A percentile compares a stretch with the other conserved stretches of the same genome.
Conservation (phyloP, 1,284 basidiomycete genomes). For the Heimioporus punctisporus region DNA sequence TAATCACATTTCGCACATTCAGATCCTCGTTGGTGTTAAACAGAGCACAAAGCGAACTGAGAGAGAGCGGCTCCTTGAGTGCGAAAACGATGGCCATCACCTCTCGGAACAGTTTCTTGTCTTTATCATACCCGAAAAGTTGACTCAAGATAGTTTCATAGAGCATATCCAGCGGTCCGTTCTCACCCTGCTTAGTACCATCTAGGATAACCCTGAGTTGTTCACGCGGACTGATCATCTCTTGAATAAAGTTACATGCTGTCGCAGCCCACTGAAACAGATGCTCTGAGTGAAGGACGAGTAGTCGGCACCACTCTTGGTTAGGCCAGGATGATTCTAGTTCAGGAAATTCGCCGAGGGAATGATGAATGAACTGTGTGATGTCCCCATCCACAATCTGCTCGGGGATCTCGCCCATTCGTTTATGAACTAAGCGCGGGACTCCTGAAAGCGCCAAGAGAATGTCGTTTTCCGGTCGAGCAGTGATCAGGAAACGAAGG, state of each 20-base stretch:
- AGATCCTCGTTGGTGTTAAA: background rate
- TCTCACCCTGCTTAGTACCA: too few species aligned
- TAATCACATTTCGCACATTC: background rate
- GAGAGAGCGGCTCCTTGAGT: background rate
- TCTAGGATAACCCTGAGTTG: background rate
- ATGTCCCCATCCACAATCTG: background rate
- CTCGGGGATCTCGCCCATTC: background rate
- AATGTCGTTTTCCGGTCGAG: too few species aligned
- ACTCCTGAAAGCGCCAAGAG: background rate
- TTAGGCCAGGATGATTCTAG: background rate
- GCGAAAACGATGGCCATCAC: background rate
- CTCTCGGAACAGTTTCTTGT: background rate
- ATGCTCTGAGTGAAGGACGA: background rate
- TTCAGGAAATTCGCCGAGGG: background rate
- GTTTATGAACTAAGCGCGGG: background rate
- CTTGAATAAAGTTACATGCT: background rate
- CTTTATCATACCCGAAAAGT: background rate
- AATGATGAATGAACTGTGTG: background rate
- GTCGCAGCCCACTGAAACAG: background rate
- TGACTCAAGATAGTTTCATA: background rate
- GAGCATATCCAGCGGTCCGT: background rate
- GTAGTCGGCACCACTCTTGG: background rate
- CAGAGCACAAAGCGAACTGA: background rate
- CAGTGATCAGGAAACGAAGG: background rate
- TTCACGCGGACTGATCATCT: background rate